Evolutionary conservation across 2,329 filamentous ascomycete species (phyloP), one percentile per base, ranked within the genome.

Genomic region (Ascochyta koolunga): DNA sequence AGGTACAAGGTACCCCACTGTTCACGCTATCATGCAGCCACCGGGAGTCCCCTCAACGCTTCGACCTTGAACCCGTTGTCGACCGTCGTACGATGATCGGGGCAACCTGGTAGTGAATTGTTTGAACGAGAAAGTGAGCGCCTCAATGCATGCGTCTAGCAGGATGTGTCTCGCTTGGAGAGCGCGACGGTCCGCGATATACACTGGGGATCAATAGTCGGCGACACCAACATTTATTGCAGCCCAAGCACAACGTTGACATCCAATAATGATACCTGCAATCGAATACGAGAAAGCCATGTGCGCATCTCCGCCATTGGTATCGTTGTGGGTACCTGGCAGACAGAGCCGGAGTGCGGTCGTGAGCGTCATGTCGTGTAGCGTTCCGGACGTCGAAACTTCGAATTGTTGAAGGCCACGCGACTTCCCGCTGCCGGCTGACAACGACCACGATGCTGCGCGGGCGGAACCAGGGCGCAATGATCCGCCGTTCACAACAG

Each of bases 111-210:
- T 39, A 35, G 45, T 49, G 40, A 37, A 31, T 11, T 8, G 35
- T 40, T 49, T 10, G 6, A 32, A 15, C 11, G 41, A 33, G 29
- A 37, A 37, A 36, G 40, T 21, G 41, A n/a, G 37, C 18, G 41
- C 41, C 41, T 22, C 22, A 25, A 25, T 50, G 51, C 51, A 49
- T 54, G 35, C 44, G 48, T 19, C 16, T 45, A n/a, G 27, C 13
- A 24, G 13, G 31, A 43, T 38, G 35, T 44, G 4, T 32, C 33
- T 40, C 8, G 27, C 22, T 59, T 61, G 58, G 60, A 51, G 50
- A 64, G 46, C 61, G 56, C 56, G 55, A 62, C 55, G 61, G 61
- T 61, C 64, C 55, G 63, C 64, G 59, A 59, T 56, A 64, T 48
- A 58, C 59, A 43, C 39, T 47, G 46, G 51, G 53, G 29, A 50